Conservation (phyloP, 2,329 filamentous ascomycete genomes). For the Rhinocladiella similis region DNA sequence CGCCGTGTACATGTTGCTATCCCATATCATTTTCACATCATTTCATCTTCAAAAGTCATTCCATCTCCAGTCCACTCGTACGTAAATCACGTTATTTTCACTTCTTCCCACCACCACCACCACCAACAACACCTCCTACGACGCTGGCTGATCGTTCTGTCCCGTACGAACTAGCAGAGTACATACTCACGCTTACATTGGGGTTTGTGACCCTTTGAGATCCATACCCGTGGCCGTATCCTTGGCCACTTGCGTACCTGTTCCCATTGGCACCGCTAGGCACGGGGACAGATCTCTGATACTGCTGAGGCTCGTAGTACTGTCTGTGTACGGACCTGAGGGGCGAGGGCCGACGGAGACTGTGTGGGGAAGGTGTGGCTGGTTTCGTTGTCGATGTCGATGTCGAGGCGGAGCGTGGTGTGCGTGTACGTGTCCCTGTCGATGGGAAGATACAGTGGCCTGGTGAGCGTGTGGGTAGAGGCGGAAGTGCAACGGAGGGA, state of each 20-base stretch:
- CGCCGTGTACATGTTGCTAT: too few relatives aligned
- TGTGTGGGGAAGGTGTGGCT: too few relatives aligned
- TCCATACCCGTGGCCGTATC: background rate
- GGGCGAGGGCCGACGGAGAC: too few relatives aligned
- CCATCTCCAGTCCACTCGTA: too few relatives aligned
- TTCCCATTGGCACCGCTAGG: background rate
- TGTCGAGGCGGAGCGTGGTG: too few relatives aligned
- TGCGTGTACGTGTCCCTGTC: background rate
- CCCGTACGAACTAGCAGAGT: slow-evolving; percentile 18
- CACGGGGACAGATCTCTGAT: background rate
- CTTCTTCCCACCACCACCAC: too few relatives aligned
- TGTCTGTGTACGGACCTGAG: background rate
- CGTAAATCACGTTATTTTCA: too few relatives aligned
- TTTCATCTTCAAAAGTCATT: too few relatives aligned
- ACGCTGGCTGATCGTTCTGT: background rate
- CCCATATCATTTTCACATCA: too few relatives aligned
- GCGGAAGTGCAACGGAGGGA: background rate
- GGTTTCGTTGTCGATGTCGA: too few relatives aligned
- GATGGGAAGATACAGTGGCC: slow-evolving; percentile 5
- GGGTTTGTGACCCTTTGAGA: background rate
- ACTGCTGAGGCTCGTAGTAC: background rate
- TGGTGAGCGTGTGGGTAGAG: slow-evolving; percentile 14
- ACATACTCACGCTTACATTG: slow-evolving; percentile 3
- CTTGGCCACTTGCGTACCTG: background rate
- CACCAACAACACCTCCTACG: too few relatives aligned